Base-by-base conservation (phyloP, 2,329 filamentous ascomycete species). In the Teratosphaeria gauchensis region DNA sequence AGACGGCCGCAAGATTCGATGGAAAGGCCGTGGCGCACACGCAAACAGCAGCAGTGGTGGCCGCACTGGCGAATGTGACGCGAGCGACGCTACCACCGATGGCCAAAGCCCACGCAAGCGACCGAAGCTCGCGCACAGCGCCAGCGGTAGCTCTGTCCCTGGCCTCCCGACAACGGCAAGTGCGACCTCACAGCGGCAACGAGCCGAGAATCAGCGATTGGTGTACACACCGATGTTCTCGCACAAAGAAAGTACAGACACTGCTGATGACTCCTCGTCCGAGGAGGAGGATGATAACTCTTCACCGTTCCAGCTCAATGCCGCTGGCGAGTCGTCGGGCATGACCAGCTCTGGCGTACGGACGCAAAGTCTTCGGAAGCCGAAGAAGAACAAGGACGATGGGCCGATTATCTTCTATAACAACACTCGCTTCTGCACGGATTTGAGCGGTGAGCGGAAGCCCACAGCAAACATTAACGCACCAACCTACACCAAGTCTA, bases 401-500 rank as follows among this genome's bases (percentile, higher is more conserved):
- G 90, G 89, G 8, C 85, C 88, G 1, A 87, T 95, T 64, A 90
- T 92, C 19, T 95, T 92, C 68, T 95, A 92, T 70, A 89, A 82
- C 61, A 88, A 87, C 30, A 87, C 87, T 1, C 83, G 83, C 0
- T 95, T 94, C 70, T 94, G 85, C 70, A 91, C 86, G 1, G 90
- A 95, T 70, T 74, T 94, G 3, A 89, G 86, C 16, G 86, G 86
- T 1, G 87, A 91, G 65, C 76, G 76, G 8, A 65, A 62, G 35
- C 59, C 65, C 2, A 56, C 53, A 21, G 56, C 21, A 24, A 56
- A 60, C 38, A 31, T 51, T 11, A 60, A 59, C 19, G 62, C 63
- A 1, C 66, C 66, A 7, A 58, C 63, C 11, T 70, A 70, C 56
- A 63, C 51, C 4, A 57, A 63, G 11, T 53, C 58, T 2, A 62